Evolutionary conservation across 768 basidiomycete species (phyloP).

Genomic region (Nevesoporus exiguus): DNA sequence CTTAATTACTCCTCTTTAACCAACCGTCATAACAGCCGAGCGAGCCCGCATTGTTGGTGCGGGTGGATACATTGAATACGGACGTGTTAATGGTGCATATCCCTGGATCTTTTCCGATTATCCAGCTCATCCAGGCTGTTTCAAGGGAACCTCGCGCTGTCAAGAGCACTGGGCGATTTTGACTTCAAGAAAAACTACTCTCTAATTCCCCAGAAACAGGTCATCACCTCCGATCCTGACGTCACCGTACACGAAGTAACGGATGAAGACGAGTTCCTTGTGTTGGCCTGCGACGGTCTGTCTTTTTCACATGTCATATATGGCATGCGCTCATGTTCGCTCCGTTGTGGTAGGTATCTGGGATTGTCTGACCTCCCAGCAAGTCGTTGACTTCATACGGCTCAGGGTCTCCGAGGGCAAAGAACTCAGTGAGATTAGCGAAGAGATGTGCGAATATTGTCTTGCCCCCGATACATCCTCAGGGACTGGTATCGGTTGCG

Average conservation of each 20-base stretch:
- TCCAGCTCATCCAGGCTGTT: background rate
- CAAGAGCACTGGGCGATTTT: conserved; percentile 94
- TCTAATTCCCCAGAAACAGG: conserved; percentile 81
- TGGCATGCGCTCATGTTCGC: conserved; percentile 3
- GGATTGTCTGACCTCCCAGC: conserved; percentile 94
- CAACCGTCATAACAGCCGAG: conserved; percentile 55
- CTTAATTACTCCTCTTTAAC: background rate
- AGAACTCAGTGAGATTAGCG: conserved; percentile 77
- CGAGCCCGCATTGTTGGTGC: conserved; percentile 81
- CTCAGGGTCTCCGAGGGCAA: conserved; percentile 77
- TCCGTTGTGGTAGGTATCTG: conserved; percentile 73
- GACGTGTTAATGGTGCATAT: conserved; percentile 88
- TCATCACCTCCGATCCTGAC: conserved; percentile 94
- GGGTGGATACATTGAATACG: conserved; percentile 95
- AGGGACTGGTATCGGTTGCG: conserved; percentile 92
- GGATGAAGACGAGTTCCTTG: conserved; percentile 91
- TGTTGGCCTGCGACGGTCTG: conserved; percentile 96
- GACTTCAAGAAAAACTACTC: conserved; percentile 95
- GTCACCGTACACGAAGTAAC: conserved; percentile 77
- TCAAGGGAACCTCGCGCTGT: conserved; percentile 90
- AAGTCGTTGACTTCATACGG: conserved; percentile 86
- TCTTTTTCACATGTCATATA: background rate
- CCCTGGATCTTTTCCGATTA: background rate
- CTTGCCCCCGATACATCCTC: conserved; percentile 91
- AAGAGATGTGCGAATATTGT: conserved; percentile 88